Evolutionary conservation across 169 alveolate genomes (phyloP), one percentile per base, ranked within the genome.

Genomic region (Plasmodium cynomolgi): DNA sequence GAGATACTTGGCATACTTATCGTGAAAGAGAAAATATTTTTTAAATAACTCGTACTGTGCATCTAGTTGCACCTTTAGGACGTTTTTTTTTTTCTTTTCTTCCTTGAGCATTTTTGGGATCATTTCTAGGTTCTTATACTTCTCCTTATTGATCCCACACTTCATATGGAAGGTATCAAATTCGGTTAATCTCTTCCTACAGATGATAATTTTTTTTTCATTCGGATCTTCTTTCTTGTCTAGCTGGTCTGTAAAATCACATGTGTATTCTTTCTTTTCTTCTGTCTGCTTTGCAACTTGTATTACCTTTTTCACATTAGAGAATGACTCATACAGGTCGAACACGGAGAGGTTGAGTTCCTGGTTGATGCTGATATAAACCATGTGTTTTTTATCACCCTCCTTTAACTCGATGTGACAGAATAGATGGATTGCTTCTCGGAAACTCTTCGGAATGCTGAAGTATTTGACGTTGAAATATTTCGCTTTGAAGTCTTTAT

Each of bases 131-230:
- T 90, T 37, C 58, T 26, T 47, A 81, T 90, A 62, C 26, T 79
- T 62, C 0, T 0, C 37, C 83, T 34, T 37, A n/a, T 74, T 81
- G 1, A 62, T 34, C 29, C 50, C 33, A 58, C 94, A 90, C 74
- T 90, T 90, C 44, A 90, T 29, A 8, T 17, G 54, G 9, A 90
- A 39, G 15, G 39, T 68, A 81, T 90, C 94, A 81, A 90, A 90
- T 41, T 90, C 94, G 31, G 81, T 90, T 81, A 90, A 29, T 26
- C 29, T 47, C 50, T 90, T 90, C 50, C 91, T 90, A 20, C 94
- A 90, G 17, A 90, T 79, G 41, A 90, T 33, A 3, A 90, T 34
- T 37, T 90, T 90, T 8, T 75, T 86, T 13, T 34, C 81, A 2
- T 15, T 7, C 0, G 1, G 1, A 11, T 20, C 85, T 15, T 7